These are phyloP conservation scores for Xylariales sp. DNA, from an alignment of 2,329 filamentous ascomycete species.

Conservation along the genomic window DNA sequence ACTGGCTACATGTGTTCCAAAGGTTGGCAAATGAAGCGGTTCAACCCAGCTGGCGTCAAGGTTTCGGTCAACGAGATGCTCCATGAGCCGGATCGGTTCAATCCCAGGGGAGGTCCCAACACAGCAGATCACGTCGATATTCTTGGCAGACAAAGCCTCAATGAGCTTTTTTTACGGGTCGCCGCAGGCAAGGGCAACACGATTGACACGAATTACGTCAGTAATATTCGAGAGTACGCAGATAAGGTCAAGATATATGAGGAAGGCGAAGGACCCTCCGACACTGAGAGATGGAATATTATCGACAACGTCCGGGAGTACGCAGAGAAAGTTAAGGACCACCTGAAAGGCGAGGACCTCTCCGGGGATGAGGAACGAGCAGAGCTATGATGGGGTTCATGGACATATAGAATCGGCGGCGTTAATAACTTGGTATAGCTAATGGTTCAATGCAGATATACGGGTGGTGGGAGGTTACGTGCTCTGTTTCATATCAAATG, in stretches of 20 bases:
- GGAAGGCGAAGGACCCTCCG: slow-evolving; percentile 33
- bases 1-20: slow-evolving; percentile 95
- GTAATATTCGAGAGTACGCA: slow-evolving; percentile 77
- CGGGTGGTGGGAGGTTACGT: no score
- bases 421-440: no score
- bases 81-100: slow-evolving; percentile 91
- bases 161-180: slow-evolving; percentile 83
- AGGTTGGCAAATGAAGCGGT: slow-evolving; percentile 89
- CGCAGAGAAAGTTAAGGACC: no score
- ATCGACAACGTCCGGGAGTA: no score
- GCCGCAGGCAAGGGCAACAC: slow-evolving; percentile 78
- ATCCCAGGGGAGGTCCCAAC: slow-evolving; percentile 66
- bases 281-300: no score
- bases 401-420: no score
- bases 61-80: slow-evolving; percentile 92
- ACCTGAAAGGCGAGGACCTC: no score
- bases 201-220: slow-evolving; percentile 73
- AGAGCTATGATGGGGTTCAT: no score
- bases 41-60: slow-evolving; percentile 79
- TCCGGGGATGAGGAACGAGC: no score
- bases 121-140: slow-evolving; percentile 95
- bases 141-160: slow-evolving; percentile 78
- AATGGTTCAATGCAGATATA: no score
- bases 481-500: no score
- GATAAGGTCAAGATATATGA: slow-evolving; percentile 80